These are phyloP conservation scores for Fusarium compactum DNA, from an alignment of 2,329 filamentous ascomycete genomes.

Conservation along the genomic window DNA sequence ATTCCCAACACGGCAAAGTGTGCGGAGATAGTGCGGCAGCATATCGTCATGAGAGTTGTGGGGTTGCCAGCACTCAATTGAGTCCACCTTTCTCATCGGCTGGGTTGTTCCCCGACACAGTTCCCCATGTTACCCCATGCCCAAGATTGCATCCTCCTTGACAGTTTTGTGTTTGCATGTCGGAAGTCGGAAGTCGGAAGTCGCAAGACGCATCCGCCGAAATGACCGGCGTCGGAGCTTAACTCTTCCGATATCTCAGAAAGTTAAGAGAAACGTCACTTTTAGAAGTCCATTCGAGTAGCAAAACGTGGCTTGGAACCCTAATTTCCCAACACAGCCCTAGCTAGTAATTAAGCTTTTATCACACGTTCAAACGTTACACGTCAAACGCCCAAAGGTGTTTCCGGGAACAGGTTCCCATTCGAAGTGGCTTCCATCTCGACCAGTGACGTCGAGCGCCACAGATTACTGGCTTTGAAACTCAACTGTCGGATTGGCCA, in stretches of 20 bases:
- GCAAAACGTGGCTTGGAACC: neutral
- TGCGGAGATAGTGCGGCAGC: slow-evolving; percentile 6
- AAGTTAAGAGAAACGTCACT: neutral
- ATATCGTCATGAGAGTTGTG: slow-evolving; percentile 13
- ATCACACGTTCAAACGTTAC: slow-evolving; percentile 7
- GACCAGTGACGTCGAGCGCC: slow-evolving; percentile 1
- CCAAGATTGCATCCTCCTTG: neutral
- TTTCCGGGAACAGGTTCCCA: neutral
- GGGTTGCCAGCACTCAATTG: neutral
- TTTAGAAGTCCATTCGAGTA: neutral
- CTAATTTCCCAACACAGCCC: neutral
- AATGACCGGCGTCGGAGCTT: neutral
- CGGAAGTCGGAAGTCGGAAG: neutral
- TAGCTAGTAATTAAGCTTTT: neutral
- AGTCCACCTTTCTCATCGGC: neutral
- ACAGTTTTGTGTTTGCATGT: no score
- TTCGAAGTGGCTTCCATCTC: slow-evolving; percentile 1
- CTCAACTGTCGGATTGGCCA: slow-evolving; percentile 1
- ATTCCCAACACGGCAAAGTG: slow-evolving; percentile 25
- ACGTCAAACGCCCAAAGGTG: slow-evolving; percentile 1
- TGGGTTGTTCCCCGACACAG: neutral
- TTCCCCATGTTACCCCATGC: neutral
- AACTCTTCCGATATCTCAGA: neutral
- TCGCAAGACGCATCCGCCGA: neutral
- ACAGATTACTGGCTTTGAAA: slow-evolving; percentile 7